These are phyloP conservation scores for Globisporangium rhizosaccharum DNA, from an alignment of 352 stramenopile species.

Conservation along the genomic window DNA sequence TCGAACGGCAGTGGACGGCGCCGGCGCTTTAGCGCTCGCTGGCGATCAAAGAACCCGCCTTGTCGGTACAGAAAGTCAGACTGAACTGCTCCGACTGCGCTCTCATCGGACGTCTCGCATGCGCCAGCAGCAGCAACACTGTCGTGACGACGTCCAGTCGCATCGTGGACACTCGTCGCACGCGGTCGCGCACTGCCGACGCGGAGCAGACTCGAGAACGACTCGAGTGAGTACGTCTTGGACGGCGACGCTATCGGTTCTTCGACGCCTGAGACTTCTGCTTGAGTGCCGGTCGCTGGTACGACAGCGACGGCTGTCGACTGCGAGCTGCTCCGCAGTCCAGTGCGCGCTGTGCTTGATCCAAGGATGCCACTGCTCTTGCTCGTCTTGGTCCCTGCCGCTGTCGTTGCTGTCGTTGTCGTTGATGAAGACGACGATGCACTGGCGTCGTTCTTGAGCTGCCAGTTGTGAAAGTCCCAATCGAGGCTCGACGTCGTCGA, in stretches of 20 bases:
- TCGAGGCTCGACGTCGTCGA: constrained; percentile 55
- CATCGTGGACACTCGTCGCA: constrained; percentile 4
- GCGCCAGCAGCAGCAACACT: constrained; percentile 6
- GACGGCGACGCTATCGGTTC: constrained; percentile 8
- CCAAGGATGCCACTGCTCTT: constrained; percentile 2
- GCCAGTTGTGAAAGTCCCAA: constrained; percentile 74
- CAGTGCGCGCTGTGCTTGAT: background rate
- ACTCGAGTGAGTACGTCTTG: constrained; percentile 52
- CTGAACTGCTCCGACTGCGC: constrained; percentile 20
- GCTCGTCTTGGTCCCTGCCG: background rate
- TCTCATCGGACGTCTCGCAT: constrained; percentile 6
- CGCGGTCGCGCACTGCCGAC: constrained; percentile 17
- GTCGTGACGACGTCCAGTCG: no score
- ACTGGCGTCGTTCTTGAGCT: constrained; percentile 15
- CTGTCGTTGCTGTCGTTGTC: background rate
- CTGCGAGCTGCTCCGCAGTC: constrained; percentile 6
- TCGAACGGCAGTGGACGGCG: constrained; percentile 53
- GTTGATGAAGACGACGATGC: background rate
- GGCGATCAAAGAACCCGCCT: constrained; percentile 78
- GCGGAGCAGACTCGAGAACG: constrained; percentile 51
- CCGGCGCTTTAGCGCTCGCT: constrained; percentile 53
- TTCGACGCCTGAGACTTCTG: background rate
- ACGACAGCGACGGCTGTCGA: constrained; percentile 6
- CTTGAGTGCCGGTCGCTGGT: no score
- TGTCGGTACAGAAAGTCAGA: constrained; percentile 75